Percentiles rank a stretch among this genome's conserved stretches.
Evolutionary conservation across 495 filamentous ascomycete species (phyloP).

Genomic region (Penicillium pulvis): DNA sequence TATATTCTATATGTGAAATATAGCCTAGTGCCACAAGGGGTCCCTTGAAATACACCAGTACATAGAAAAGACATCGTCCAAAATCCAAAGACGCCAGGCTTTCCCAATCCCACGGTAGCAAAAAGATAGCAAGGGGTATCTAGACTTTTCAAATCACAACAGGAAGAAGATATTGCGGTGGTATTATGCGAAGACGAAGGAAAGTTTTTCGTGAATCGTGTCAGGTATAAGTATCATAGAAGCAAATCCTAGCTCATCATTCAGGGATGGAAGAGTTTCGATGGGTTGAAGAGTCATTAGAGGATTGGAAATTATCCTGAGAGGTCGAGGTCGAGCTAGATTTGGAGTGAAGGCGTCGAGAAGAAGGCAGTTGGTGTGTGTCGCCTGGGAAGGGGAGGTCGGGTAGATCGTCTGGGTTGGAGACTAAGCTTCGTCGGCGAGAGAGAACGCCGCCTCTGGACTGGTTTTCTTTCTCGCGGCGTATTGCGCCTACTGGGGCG

Average conservation of each 20-base stretch:
- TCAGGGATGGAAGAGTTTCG: neutral
- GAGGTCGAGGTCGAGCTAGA: constrained; percentile 7
- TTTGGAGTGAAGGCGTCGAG: constrained; percentile 1
- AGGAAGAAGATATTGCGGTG: neutral
- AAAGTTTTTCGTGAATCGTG: neutral
- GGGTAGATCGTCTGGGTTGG: constrained; percentile 33
- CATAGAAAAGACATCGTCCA: too few species aligned
- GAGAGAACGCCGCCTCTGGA: constrained; percentile 41
- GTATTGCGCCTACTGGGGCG: constrained; percentile 17
- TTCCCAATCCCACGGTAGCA: too few species aligned
- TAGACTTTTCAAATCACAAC: neutral
- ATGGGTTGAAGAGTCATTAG: constrained; percentile 2
- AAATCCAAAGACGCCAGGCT: too few species aligned
- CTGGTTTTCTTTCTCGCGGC: constrained; percentile 39
- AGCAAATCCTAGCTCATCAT: neutral
- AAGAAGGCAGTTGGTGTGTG: constrained; percentile 9
- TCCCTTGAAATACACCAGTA: too few species aligned
- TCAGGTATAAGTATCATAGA: neutral
- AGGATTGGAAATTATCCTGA: constrained; percentile 3
- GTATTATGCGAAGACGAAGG: neutral
- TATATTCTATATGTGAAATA: too few species aligned
- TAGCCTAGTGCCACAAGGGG: too few species aligned
- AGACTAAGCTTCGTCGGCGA: constrained; percentile 40
- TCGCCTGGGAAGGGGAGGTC: constrained; percentile 29
- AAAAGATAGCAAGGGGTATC: neutral